phyloP scores from a whole-genome alignment of 768 basidiomycete genomes.

The Leccinum rimulosum region DNA sequence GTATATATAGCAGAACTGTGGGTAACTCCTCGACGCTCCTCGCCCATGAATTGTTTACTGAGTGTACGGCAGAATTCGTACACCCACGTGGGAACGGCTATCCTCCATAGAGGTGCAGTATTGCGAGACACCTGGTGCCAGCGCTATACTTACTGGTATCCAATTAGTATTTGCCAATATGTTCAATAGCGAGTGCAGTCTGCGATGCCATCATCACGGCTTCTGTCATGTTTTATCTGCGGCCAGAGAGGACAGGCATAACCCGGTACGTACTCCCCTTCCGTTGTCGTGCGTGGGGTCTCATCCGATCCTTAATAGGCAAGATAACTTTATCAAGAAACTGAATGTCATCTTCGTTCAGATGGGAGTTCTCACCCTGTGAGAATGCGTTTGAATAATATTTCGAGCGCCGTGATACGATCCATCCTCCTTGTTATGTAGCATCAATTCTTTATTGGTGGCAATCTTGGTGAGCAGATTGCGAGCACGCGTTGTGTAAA shows the following conservation, averaged over 20 bases:
- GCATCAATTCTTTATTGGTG: slow-evolving; percentile 11
- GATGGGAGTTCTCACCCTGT: slow-evolving; percentile 21
- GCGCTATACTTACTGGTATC: background rate
- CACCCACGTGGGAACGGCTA: slow-evolving; percentile 6
- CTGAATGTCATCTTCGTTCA: slow-evolving; percentile 16
- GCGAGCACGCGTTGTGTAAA: background rate
- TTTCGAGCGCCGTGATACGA: background rate
- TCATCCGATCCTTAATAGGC: background rate
- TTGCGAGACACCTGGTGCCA: background rate
- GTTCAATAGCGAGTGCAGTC: slow-evolving; percentile 18
- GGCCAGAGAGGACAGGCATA: slow-evolving; percentile 6
- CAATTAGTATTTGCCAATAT: slow-evolving; percentile 8
- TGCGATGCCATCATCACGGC: slow-evolving; percentile 22
- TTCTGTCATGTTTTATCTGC: slow-evolving; percentile 16
- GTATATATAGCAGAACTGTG: slow-evolving; percentile 6
- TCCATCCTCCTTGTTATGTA: background rate
- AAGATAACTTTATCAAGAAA: slow-evolving; percentile 9
- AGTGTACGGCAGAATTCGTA: slow-evolving; percentile 6
- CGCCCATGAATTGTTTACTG: background rate
- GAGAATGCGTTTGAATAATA: background rate
- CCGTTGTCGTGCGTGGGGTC: background rate
- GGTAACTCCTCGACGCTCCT: background rate
- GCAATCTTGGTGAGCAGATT: slow-evolving; percentile 9
- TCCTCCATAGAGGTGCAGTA: slow-evolving; percentile 4
- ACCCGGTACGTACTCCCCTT: slow-evolving; percentile 7